Evolutionary conservation across 805 yeast genomes (phyloP), one percentile per base, ranked within the genome.

Genomic region (Hagleromyces aurorensis): DNA sequence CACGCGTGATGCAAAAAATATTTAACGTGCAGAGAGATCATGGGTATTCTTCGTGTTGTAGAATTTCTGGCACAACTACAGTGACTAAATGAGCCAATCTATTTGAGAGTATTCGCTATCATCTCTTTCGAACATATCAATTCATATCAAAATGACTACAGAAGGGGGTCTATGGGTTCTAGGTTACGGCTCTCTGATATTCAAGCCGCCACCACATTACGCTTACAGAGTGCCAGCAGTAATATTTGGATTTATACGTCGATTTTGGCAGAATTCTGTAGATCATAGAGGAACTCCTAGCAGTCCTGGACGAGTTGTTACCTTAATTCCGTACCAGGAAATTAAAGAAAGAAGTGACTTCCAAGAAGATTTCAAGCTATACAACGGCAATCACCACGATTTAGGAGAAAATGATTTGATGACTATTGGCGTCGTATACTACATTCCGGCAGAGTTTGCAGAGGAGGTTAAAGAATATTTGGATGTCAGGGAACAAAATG

Each of bases 251-350:
- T 85, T 64, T 43, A 72, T 78, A 1, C 66, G 97, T 13, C 60
- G 95, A 25, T 87, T 87, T 50, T 87, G 96, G 96, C 96, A 87
- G 55, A 70, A 83, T 19, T 78, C 91, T 7, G 73, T 78, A 14
- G 96, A 87, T 52, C 95, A 89, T 54, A 60, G 96, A 30, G 96
- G 96, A 1, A 80, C 93, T 0, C 85, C 84, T 0, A 82, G 72
- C 33, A 51, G 59, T n/a, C 94, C 94, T 1, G 97, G 97, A 1
- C 58, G 96, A 19, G 96, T 87, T 1, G 95, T 72, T 7, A 87
- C 96, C 0, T 60, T 87, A 25, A 64, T 87, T 1, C 70, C 86
- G 7, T 61, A 70, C 25, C 67, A 68, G 6, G 75, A 73, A 34
- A 64, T 80, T 11, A 50, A 69, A 15, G 30, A 44, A 3, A 62